phyloP scores from a whole-genome alignment of 169 alveolate genomes.

The Plasmodium adleri region DNA sequence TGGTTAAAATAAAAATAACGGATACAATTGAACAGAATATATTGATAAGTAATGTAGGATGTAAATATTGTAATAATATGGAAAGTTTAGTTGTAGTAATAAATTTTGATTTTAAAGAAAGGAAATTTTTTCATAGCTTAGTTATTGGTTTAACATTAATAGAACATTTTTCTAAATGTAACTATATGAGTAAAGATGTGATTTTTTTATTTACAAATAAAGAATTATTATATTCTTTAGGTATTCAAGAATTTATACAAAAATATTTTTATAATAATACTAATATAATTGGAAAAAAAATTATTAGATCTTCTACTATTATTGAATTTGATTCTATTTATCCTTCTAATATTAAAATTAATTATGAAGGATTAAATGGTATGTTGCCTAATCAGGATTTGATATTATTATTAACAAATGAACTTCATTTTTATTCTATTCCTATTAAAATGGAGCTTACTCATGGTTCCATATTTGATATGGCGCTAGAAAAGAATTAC shows the following conservation, averaged over 20 bases:
- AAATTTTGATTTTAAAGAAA: constrained; percentile 74
- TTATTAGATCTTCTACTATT: constrained; percentile 52
- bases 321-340: constrained; percentile 74
- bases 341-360: constrained; percentile 68
- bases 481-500: constrained; percentile 53
- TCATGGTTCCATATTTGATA: constrained; percentile 24
- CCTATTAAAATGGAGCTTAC: constrained; percentile 54
- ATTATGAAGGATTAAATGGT: constrained; percentile 76
- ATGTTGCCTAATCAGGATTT: constrained; percentile 67
- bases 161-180: constrained; percentile 37
- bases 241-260: constrained; percentile 54
- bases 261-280: constrained; percentile 28
- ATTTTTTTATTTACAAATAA: constrained; percentile 68
- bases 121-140: constrained; percentile 58
- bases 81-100: constrained; percentile 68
- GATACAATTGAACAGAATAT: constrained; percentile 12
- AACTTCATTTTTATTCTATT: constrained; percentile 37
- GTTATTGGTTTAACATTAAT: constrained; percentile 69
- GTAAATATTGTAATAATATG: constrained; percentile 66
- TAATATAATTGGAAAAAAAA: constrained; percentile 11
- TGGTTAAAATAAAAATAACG: constrained; percentile 8
- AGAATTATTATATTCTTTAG: constrained; percentile 62
- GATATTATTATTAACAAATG: constrained; percentile 42
- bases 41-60: constrained; percentile 39
- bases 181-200: constrained; percentile 75